Base-by-base conservation (phyloP, 2,329 filamentous ascomycete genomes). In the Fusarium pseudograminearum region DNA sequence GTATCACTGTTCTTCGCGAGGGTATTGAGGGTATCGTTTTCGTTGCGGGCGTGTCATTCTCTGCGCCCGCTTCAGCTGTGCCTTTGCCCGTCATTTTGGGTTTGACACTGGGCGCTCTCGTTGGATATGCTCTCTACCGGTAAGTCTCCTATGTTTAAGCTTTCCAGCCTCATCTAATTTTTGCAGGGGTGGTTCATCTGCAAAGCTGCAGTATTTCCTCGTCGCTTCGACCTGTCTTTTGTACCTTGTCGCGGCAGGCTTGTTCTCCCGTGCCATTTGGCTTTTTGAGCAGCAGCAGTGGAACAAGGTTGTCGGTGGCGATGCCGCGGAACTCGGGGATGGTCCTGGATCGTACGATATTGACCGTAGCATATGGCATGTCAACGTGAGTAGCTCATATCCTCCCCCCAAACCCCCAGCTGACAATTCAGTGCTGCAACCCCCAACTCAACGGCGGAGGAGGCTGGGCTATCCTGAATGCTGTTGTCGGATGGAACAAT, bases 11-110 rank as follows among this genome's bases (percentile, higher is more conserved):
- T 14, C 82, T 97, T 18, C 85, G 94, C 31, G 93, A 97, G 78
- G 94, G 93, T 6, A 87, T 97, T 31, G 94, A 97, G 78, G 93
- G 91, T 1, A 90, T 97, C 28, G 87, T 97, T n/a, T 97, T 97
- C 78, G 89, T 97, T 55, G 93, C 93, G 16, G 94, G 93, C 30
- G 93, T 97, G 6, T 91, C 91, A 4, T 89, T 97, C 52, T 88
- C 89, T 2, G 84, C 91, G 4, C 92, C 93, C 0, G 93, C 92
- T 2, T 87, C 86, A 6, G 86, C 93, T 0, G 92, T 97, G 52
- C 93, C 94, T 5, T 80, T 97, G 4, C 89, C 94, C 0, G 91
- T 94, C 5, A 79, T 97, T 20, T 84, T 88, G 22, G 94, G 93
- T 1, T 78, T 97, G 14, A 73, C 85, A 2, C 89, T 90, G 9